Percentiles rank a stretch among this genome's conserved stretches.
phyloP scores from a whole-genome alignment of 495 filamentous ascomycete genomes.

The Sporormia fimetaria region DNA sequence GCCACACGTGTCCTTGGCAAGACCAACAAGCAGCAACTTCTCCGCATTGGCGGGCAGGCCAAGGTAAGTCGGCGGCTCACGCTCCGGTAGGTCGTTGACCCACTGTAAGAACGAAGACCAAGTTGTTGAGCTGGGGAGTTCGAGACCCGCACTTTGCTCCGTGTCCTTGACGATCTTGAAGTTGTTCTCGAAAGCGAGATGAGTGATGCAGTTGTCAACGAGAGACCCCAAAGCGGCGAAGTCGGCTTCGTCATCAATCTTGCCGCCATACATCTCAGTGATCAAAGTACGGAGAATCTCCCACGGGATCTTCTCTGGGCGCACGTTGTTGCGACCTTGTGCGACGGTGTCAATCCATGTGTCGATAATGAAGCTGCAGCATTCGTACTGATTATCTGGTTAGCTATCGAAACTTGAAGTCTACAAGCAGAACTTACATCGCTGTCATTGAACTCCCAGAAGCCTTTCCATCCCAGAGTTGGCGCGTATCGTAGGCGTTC shows the following conservation, averaged over 20 bases:
- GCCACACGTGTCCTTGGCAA: constrained; percentile 73
- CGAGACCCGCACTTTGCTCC: constrained; percentile 41
- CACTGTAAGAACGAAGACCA: constrained; percentile 81
- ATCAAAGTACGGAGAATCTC: constrained; percentile 89
- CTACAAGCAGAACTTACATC: constrained; percentile 58
- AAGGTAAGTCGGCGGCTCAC: constrained; percentile 94
- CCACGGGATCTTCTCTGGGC: constrained; percentile 90
- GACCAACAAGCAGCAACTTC: constrained; percentile 83
- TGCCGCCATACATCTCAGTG: constrained; percentile 91
- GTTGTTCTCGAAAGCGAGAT: constrained; percentile 78
- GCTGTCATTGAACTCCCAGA: constrained; percentile 99
- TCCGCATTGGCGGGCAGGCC: constrained; percentile 93
- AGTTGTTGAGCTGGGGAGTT: constrained; percentile 65
- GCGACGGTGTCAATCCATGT: constrained; percentile 81
- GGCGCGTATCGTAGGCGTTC: constrained; percentile 92
- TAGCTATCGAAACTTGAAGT: not conserved
- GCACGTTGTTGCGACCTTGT: constrained; percentile 76
- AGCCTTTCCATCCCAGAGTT: constrained; percentile 91
- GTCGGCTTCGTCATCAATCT: constrained; percentile 89
- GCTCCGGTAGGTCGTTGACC: constrained; percentile 85
- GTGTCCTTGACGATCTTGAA: constrained; percentile 71
- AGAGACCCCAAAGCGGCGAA: constrained; percentile 59
- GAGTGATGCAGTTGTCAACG: constrained; percentile 67
- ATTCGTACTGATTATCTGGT: constrained; percentile 66
- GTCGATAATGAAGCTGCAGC: constrained; percentile 90